These are phyloP conservation scores for Aciculosporium take DNA, from an alignment of 2,329 filamentous ascomycete species.

Conservation along the genomic window DNA sequence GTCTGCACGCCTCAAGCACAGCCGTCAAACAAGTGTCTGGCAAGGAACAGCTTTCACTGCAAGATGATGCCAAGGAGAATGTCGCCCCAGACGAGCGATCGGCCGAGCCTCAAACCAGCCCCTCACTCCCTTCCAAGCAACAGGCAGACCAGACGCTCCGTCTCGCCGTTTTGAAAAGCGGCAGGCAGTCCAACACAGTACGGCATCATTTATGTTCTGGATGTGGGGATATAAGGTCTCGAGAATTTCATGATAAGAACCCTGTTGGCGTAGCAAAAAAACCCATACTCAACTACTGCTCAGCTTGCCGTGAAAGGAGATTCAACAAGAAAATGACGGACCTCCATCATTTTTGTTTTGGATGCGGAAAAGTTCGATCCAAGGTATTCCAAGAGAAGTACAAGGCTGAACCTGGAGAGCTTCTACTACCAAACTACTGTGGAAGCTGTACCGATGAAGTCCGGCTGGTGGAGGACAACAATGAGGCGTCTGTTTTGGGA, in stretches of 20 bases:
- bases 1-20: neutral
- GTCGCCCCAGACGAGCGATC: neutral
- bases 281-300: slow-evolving; percentile 21
- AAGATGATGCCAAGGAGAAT: slow-evolving; percentile 2
- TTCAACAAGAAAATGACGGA: slow-evolving; percentile 12
- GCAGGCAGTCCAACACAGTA: slow-evolving; percentile 10
- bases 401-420: slow-evolving; percentile 10
- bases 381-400: slow-evolving; percentile 13
- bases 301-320: slow-evolving; percentile 17
- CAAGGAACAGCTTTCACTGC: slow-evolving; percentile 8
- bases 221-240: slow-evolving; percentile 22
- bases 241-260: slow-evolving; percentile 20
- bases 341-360: slow-evolving; percentile 27
- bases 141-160: neutral
- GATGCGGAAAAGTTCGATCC: slow-evolving; percentile 15
- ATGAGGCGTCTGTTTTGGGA: slow-evolving; percentile 16
- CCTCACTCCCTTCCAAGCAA: neutral
- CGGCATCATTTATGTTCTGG: slow-evolving; percentile 21
- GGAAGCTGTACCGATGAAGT: slow-evolving; percentile 14
- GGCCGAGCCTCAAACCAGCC: neutral
- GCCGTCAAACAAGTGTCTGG: neutral
- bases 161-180: slow-evolving; percentile 4
- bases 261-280: slow-evolving; percentile 13
- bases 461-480: slow-evolving; percentile 11
- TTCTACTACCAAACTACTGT: slow-evolving; percentile 21